Evolutionary conservation across 2,329 filamentous ascomycete species (phyloP).

Genomic region (Xylariaceae sp.): DNA sequence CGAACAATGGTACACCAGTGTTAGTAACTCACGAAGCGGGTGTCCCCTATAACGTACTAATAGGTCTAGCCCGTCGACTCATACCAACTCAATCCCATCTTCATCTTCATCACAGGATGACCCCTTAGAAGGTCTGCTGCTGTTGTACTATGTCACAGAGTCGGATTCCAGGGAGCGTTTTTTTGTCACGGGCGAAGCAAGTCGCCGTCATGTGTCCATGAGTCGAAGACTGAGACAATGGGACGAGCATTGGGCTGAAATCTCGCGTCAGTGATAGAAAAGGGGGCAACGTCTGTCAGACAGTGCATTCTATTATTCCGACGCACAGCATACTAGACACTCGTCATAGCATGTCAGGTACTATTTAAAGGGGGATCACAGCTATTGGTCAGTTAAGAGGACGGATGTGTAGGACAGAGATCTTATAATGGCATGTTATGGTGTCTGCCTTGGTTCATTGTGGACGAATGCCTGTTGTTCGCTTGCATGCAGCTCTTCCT

Average conservation of each 20-base stretch:
- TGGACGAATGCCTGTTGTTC: too few relatives aligned
- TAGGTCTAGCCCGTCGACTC: conserved; percentile 1
- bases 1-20: background rate
- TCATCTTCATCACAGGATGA: background rate
- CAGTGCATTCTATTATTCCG: background rate
- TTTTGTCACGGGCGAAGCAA: conserved; percentile 21
- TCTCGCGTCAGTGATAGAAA: conserved; percentile 9
- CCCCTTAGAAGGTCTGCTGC: conserved; percentile 2
- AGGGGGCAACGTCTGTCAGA: background rate
- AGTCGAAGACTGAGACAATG: conserved; percentile 15
- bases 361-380: background rate
- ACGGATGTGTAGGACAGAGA: background rate
- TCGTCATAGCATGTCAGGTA: background rate
- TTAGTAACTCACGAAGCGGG: background rate
- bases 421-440: background rate
- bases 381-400: background rate
- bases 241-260: conserved; percentile 15
- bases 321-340: background rate
- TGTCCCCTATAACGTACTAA: conserved; percentile 1
- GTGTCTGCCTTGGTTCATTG: too few relatives aligned
- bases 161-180: conserved; percentile 17
- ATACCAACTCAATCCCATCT: conserved; percentile 1
- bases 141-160: conserved; percentile 3
- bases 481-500: too few relatives aligned
- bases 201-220: conserved; percentile 16